Conservation (phyloP, 179 eudicot species). For the Corrigiola litoralis region DNA sequence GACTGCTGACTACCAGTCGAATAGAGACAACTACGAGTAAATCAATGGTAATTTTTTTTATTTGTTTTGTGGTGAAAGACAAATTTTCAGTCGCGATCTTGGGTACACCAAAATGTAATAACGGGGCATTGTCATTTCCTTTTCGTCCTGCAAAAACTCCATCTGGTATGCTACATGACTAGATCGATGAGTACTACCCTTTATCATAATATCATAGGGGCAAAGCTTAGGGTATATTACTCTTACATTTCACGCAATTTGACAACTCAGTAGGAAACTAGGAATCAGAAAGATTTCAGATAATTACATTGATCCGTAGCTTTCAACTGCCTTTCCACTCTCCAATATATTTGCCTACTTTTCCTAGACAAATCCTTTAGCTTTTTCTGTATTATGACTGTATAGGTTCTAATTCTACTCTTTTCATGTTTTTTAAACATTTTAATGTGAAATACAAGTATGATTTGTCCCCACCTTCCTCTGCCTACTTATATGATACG, state of each 20-base stretch:
- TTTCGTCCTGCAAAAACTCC: not conserved
- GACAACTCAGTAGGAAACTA: not conserved
- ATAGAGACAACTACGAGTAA: too few species aligned
- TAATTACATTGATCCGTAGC: not conserved
- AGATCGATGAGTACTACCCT: not conserved
- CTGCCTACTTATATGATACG: conserved; percentile 4
- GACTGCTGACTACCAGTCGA: too few species aligned
- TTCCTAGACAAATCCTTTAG: not conserved
- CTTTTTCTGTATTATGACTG: not conserved
- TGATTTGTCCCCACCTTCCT: not conserved
- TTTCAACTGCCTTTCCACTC: conserved; percentile 1
- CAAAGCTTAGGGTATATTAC: not conserved
- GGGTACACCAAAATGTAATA: not conserved
- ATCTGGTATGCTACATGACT: not conserved
- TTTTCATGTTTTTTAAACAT: not conserved
- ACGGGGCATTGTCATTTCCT: not conserved
- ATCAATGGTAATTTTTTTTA: too few species aligned
- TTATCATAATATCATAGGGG: not conserved
- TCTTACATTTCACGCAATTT: not conserved
- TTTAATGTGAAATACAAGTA: not conserved
- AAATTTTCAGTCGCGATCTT: too few species aligned
- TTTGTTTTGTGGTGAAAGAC: too few species aligned
- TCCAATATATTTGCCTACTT: not conserved
- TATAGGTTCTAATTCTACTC: not conserved
- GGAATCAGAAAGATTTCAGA: not conserved